Evolutionary conservation across 495 filamentous ascomycete genomes (phyloP), one percentile per base, ranked within the genome.

Genomic region (Rusavskia elegans): DNA sequence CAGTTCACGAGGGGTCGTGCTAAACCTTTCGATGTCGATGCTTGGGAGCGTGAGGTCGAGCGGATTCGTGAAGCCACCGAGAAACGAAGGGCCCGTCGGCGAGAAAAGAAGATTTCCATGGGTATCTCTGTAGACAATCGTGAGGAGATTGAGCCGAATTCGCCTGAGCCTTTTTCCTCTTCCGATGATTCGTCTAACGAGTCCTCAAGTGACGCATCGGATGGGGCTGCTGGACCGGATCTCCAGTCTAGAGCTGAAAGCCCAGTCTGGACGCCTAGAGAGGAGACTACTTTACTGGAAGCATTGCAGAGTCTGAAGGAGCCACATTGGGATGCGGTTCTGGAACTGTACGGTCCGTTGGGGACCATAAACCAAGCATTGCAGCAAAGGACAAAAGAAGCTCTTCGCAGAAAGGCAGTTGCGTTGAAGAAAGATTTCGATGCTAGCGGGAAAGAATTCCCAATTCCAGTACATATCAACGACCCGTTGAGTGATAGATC

Each of bases 21-120:
- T 2, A 14, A 60, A 23, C 53, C 58, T 0, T 84, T 81, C 54
- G 70, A 84, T 55, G 23, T 83, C 5, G 57, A 64, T 13, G 57
- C 42, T 14, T 83, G 64, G 52, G 50, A 77, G 14, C 62, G 55
- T 11, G 63, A 66, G 20, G 11, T 64, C 14, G n/a, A 55, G 1
- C 52, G 53, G 23, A 36, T 61, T 3, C 35, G 57, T 6, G 30
- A 59, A 6, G 67, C 66, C 17, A 68, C 64, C 23, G 42, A 55
- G 2, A 58, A 69, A 6, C 68, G 79, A n/a, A 73, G 71, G 49
- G 59, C 53, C 48, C 73, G 68, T 49, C 67, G 78, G 35, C 68
- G 71, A 53, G 66, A 53, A 13, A 78, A 77, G 63, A 53, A 63
- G 59, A 50, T 38, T 38, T 66, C 56, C 48, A 53, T 69, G 11